Base-by-base conservation (phyloP, 208 protist genomes). In the Novymonas esmeraldas region DNA sequence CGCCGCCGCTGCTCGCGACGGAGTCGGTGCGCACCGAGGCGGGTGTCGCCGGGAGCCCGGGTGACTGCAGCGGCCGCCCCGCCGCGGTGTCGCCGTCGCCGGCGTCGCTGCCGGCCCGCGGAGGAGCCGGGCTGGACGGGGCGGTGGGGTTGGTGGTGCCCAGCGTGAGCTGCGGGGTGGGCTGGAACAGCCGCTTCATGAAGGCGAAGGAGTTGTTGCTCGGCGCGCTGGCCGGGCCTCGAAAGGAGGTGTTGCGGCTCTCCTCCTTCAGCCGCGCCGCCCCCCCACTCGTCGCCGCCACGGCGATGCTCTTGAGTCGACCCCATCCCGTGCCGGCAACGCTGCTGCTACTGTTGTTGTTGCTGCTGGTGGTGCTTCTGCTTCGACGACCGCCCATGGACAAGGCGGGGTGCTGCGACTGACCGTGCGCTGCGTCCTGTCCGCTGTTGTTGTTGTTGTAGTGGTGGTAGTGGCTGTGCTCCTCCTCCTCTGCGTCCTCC, bases 141-240 rank as follows among this genome's bases (percentile, higher is more conserved):
- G n/a, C 18, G 44, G 26, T 63, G 24, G 7, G 42, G 42, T 48
- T 48, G 42, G 14, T 51, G 41, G 57, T 38, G 6, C 28, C 39
- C 36, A n/a, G 20, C 11, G 55, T 29, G 3, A 22, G 60, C 26
- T 61, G 45, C 14, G 60, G 39, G 50, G 45, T 33, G 41, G 55
- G 38, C 18, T 76, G 55, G n/a, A 76, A 56, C n/a, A 76, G 45
- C 3, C 56, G 52, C 48, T 29, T 41, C 62, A 76, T 59, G 16
- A 76, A 70, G 0, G 42, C 45, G 24, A 70, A 64, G 34, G 70
- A 76, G 39, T 28, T 60, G 56, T 76, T 64, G 22, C 26, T 16
- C 26, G 22, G n/a, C 4, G 33, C 38, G 46, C 60, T 67, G 51
- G 14, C 5, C 14, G n/a, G 14, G 20, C 51, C 49, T 10, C 39